Evolutionary conservation across 225 moss, liverwort and hornwort genomes (phyloP).

Genomic region (Anthoceros angustus): DNA sequence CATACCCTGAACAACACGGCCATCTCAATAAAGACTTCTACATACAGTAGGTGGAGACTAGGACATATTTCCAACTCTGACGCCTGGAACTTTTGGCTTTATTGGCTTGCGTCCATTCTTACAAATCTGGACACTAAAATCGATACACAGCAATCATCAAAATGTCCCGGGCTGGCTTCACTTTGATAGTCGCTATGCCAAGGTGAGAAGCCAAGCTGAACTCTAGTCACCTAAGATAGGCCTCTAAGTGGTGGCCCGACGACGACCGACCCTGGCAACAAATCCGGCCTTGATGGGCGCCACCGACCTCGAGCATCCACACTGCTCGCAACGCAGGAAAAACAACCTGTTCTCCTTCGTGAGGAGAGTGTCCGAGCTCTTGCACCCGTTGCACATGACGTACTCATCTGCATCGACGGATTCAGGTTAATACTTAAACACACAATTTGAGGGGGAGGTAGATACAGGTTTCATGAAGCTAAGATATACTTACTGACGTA

Average conservation of each 20-base stretch:
- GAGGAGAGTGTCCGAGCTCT: conserved; percentile 83
- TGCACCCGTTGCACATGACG: conserved; percentile 97
- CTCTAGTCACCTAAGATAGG: too few relatives aligned
- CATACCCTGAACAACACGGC: too few relatives aligned
- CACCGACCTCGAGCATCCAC: conserved; percentile 90
- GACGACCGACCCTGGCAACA: conserved; percentile 87
- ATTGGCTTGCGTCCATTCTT: too few relatives aligned
- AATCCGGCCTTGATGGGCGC: conserved; percentile 98
- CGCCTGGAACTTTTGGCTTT: too few relatives aligned
- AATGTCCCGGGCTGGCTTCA: too few relatives aligned
- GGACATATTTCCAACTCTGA: too few relatives aligned
- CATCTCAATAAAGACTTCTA: too few relatives aligned
- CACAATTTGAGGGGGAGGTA: background rate
- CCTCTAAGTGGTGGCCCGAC: conserved; percentile 55
- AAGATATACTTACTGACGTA: conserved; percentile 56
- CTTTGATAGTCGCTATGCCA: too few relatives aligned
- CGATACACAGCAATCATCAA: too few relatives aligned
- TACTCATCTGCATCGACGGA: conserved; percentile 54
- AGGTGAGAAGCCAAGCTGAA: too few relatives aligned
- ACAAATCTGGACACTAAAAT: too few relatives aligned
- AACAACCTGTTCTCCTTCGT: conserved; percentile 88
- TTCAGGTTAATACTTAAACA: background rate
- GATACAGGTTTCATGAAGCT: background rate
- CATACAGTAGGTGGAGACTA: too few relatives aligned
- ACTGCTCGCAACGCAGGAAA: conserved; percentile 93